Base-by-base conservation (phyloP, 352 stramenopile species). In the Peronospora tabacina region DNA sequence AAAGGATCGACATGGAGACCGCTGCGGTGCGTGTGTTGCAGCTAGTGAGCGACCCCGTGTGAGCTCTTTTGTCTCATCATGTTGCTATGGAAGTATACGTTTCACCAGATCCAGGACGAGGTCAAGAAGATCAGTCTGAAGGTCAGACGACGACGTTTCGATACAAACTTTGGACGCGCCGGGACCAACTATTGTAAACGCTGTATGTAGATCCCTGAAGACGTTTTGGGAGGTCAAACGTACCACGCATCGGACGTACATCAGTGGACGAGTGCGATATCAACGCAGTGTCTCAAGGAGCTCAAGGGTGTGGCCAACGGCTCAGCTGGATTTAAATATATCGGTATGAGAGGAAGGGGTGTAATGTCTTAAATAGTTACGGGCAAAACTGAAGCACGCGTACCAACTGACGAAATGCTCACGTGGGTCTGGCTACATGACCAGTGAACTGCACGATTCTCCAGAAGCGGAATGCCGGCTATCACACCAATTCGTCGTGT, bases 241-340 rank as follows among this genome's bases (percentile, higher is more conserved):
- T 94, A 94, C 48, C 83, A 94, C 40, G 74, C 81, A 16, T 60
- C 80, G 7, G 83, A 94, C 43, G 83, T 90, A 36, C 78, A 90
- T 44, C 58, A 70, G 40, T 94, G 83, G 83, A 85, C 79, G 24
- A 61, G 61, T 2, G 75, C 88, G 41, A 89, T 92, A 52, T 87
- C 83, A 49, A 68, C 72, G 24, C 66, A 75, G 47, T 92, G 79
- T 44, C 60, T 94, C 15, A 90, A 94, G 55, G 68, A 80, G 47
- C 79, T 94, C 55, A 91, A 92, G 58, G 60, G 66, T 44, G 78
- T 94, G 36, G 81, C 81, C 24, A 87, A 88, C 44, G 80, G 83
- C 47, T 86, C 80, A 1, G 83, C 82, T 10, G 83, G 83, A 40
- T 94, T 94, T 73, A 94, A 94, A 55, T 92, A 90, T 58, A 87